phyloP scores from a whole-genome alignment of 2,329 filamentous ascomycete genomes.

The Neonectria neomacrospora region DNA sequence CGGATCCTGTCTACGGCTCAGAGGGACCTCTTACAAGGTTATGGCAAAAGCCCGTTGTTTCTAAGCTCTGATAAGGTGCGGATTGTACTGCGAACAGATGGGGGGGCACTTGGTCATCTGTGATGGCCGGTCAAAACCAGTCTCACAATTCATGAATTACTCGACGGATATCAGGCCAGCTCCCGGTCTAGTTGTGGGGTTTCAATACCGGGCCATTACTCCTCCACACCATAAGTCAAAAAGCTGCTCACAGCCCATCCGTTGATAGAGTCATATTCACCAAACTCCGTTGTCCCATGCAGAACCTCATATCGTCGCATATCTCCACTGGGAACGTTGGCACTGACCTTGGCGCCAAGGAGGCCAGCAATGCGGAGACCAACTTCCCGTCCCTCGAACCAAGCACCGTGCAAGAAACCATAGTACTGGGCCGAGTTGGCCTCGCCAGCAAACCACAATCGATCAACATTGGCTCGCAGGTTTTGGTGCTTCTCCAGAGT shows the following conservation, averaged over 20 bases:
- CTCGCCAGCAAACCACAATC: slow-evolving; percentile 74
- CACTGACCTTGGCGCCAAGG: slow-evolving; percentile 32
- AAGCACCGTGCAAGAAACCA: slow-evolving; percentile 73
- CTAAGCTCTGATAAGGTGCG: slow-evolving; percentile 17
- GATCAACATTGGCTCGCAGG: slow-evolving; percentile 69
- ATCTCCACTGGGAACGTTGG: slow-evolving; percentile 30
- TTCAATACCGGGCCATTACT: background rate
- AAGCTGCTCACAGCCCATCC: slow-evolving; percentile 17
- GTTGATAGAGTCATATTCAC: slow-evolving; percentile 23
- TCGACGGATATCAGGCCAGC: too few species aligned
- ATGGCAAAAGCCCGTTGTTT: slow-evolving; percentile 17
- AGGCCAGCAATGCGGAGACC: slow-evolving; percentile 56
- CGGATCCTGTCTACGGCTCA: slow-evolving; percentile 31
- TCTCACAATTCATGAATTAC: background rate
- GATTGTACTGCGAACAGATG: background rate
- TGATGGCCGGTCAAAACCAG: background rate
- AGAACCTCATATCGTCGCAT: slow-evolving; percentile 46
- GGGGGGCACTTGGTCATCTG: background rate
- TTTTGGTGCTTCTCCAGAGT: slow-evolving; percentile 75
- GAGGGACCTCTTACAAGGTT: slow-evolving; percentile 28
- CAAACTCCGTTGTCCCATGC: slow-evolving; percentile 44
- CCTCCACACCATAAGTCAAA: background rate
- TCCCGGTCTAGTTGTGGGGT: too few species aligned
- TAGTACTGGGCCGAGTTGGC: slow-evolving; percentile 71
- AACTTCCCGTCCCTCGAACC: slow-evolving; percentile 64